Evolutionary conservation across 306 rosid species (phyloP), one percentile per base, ranked within the genome.

Genomic region (Malus sylvestris): DNA sequence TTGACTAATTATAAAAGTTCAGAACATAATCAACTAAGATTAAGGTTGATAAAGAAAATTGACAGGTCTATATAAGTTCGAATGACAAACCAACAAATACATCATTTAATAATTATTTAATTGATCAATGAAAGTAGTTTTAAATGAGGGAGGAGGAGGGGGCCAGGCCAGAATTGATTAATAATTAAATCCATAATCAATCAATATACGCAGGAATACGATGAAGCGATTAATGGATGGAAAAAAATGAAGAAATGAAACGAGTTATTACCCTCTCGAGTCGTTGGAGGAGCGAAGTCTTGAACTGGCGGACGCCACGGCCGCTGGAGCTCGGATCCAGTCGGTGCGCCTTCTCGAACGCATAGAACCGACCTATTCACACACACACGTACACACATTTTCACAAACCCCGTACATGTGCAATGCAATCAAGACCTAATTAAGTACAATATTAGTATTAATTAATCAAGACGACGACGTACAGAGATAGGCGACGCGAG

Each of bases 231-330:
- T 19, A 57, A 2, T 20, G 3, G n/a, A 57, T 18, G 8, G 6
- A 57, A 57, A 55, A 57, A 57, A 57, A 19, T 22, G 4, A 60
- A 13, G 19, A 23, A 60, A 11, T 59, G 25, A 59, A n/a, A 59
- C 2, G 10, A 11, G 4, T n/a, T 59, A 3, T 74, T 79, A 95
- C 98, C 93, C 97, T 85, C 82, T 92, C 97, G 52, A 95, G 76
- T 71, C 98, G 88, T 70, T 95, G 98, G 62, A 89, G 86, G 68
- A 92, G 83, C 61, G 81, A 76, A 3, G 98, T 95, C 86, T 95
- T 95, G 58, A 95, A 95, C 88, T 95, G 98, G 85, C 98, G 83
- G 59, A 95, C 98, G 58, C 98, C 98, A 79, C 98, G 97, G 58
- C 97, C 97, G 52, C 86, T 92, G 16, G 97, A 95, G 86, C 90